These are phyloP conservation scores for Cucumis sativus DNA, from an alignment of 306 rosid genomes.

Conservation along the genomic window DNA sequence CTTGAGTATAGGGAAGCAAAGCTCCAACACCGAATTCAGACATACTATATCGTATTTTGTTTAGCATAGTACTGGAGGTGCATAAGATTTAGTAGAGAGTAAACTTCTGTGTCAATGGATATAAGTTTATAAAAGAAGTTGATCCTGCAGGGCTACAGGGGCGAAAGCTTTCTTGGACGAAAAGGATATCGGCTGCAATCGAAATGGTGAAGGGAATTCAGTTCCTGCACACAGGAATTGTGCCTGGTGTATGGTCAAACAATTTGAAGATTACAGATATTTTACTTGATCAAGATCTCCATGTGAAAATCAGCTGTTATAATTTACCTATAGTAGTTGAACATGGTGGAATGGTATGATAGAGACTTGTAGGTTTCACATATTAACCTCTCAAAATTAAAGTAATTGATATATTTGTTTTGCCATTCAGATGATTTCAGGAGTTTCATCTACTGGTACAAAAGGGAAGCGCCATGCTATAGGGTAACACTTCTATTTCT, in stretches of 20 bases:
- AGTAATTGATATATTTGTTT: slow-evolving; percentile 2
- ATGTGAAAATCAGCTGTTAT: slow-evolving; percentile 66
- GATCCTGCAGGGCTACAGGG: slow-evolving; percentile 38
- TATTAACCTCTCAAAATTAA: neutral
- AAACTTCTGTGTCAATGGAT: neutral
- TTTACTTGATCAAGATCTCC: slow-evolving; percentile 56
- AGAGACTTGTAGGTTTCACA: neutral
- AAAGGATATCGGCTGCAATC: slow-evolving; percentile 73
- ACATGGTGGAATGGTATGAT: slow-evolving; percentile 41
- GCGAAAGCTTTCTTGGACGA: slow-evolving; percentile 63
- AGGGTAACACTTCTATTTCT: slow-evolving; percentile 25
- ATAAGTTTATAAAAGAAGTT: neutral
- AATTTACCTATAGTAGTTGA: slow-evolving; percentile 51
- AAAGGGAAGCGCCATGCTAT: slow-evolving; percentile 47
- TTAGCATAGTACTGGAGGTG: neutral
- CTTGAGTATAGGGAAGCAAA: no score
- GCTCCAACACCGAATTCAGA: neutral
- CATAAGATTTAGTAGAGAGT: neutral
- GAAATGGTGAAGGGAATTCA: slow-evolving; percentile 83
- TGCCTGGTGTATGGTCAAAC: slow-evolving; percentile 73
- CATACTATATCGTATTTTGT: neutral
- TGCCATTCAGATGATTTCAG: slow-evolving; percentile 36
- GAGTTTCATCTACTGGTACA: slow-evolving; percentile 23
- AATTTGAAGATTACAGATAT: slow-evolving; percentile 75
- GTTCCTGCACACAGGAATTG: slow-evolving; percentile 87